Conservation (phyloP, 192 early-diverging fungal species). For the Gaertneriomyces sp. region DNA sequence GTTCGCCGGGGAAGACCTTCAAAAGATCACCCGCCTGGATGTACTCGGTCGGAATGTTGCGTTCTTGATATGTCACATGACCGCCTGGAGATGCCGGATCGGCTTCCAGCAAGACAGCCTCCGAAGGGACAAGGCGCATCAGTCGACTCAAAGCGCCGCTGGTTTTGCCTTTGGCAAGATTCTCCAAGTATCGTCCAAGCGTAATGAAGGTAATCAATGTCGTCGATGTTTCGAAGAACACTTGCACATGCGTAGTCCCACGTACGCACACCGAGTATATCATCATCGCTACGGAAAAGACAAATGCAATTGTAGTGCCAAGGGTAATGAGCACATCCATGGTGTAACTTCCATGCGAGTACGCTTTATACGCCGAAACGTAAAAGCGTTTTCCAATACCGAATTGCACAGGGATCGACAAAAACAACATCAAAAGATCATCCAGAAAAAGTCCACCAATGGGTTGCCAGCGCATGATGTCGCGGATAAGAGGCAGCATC, state of each 20-base stretch:
- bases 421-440: slow-evolving; percentile 60
- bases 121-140: slow-evolving; percentile 78
- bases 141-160: slow-evolving; percentile 84
- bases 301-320: slow-evolving; percentile 81
- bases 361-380: slow-evolving; percentile 67
- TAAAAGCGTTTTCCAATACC: slow-evolving; percentile 80
- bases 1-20: slow-evolving; percentile 88
- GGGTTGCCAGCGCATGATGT: slow-evolving; percentile 34
- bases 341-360: slow-evolving; percentile 79
- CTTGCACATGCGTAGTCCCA: slow-evolving; percentile 54
- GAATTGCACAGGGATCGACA: slow-evolving; percentile 95
- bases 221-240: slow-evolving; percentile 91
- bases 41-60: slow-evolving; percentile 77
- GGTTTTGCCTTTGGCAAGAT: slow-evolving; percentile 91
- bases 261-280: slow-evolving; percentile 41
- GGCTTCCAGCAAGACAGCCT: slow-evolving; percentile 47
- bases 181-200: slow-evolving; percentile 90
- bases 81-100: slow-evolving; percentile 10
- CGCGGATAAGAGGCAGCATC: slow-evolving; percentile 25
- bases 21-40: slow-evolving; percentile 81
- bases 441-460: slow-evolving; percentile 65
- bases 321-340: slow-evolving; percentile 94
- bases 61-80: slow-evolving; percentile 45
- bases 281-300: slow-evolving; percentile 77
- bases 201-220: slow-evolving; percentile 92